Percentiles rank a stretch among this genome's conserved stretches.
These are phyloP conservation scores for Nitzschia sp. DNA, from an alignment of 108 stramenopile genomes.

Conservation along the genomic window DNA sequence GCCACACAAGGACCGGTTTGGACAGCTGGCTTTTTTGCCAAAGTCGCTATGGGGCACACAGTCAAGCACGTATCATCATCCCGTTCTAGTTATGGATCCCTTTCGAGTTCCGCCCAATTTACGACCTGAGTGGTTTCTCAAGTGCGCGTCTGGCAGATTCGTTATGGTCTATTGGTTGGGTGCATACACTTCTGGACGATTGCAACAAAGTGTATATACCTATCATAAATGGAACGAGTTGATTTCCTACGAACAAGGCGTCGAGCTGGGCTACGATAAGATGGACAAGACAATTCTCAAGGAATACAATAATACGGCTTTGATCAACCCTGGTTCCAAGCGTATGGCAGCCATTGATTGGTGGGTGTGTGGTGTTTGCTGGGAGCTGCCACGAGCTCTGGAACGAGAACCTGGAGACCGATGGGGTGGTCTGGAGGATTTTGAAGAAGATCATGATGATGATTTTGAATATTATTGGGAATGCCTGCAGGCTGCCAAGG, in stretches of 20 bases:
- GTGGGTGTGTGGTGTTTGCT: slow-evolving; percentile 5
- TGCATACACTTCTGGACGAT: neutral
- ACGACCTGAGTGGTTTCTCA: slow-evolving; percentile 10
- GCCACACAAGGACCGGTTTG: slow-evolving; percentile 4
- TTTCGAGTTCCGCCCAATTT: slow-evolving; percentile 7
- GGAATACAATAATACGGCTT: neutral
- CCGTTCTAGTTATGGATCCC: slow-evolving; percentile 8
- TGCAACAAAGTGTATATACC: neutral
- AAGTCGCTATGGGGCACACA: too few species aligned
- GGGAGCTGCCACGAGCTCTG: neutral
- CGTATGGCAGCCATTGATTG: neutral
- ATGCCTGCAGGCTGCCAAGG: neutral
- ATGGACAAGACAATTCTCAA: neutral
- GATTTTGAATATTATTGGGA: slow-evolving; percentile 16
- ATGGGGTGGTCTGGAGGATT: slow-evolving; percentile 22
- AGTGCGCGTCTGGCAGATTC: neutral
- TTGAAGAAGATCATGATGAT: slow-evolving; percentile 16
- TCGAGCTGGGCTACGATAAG: neutral
- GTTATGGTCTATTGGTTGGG: slow-evolving; percentile 19
- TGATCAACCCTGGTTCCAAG: neutral
- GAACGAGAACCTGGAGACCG: slow-evolving; percentile 4
- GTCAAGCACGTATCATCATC: neutral
- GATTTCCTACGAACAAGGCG: neutral
- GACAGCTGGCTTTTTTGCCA: slow-evolving; percentile 6
- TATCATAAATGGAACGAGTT: neutral